A percentile compares a stretch with the other conserved stretches of the same genome.
phyloP scores from a whole-genome alignment of 441 rosid species.

The Adansonia madagascariensis region DNA sequence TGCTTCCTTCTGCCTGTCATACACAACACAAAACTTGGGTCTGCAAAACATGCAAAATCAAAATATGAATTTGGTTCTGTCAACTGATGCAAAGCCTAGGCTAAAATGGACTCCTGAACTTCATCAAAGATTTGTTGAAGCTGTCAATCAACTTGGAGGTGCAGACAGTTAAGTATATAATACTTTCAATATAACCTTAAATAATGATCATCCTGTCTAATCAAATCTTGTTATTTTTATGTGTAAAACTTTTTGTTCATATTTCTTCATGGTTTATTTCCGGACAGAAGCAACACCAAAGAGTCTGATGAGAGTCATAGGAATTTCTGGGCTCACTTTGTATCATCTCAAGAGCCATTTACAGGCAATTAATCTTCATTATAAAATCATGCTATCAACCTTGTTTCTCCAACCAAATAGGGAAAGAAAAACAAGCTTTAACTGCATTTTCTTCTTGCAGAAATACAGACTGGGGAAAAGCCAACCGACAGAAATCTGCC shows the following conservation, averaged over 20 bases:
- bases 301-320: constrained; percentile 87
- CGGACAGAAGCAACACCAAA: constrained; percentile 93
- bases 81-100: constrained; percentile 94
- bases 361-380: constrained; percentile 51
- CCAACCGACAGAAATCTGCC: constrained; percentile 52
- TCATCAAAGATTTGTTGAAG: constrained; percentile 81
- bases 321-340: constrained; percentile 85
- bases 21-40: constrained; percentile 40
- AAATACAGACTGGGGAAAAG: constrained; percentile 90
- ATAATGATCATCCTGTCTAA: constrained; percentile 14
- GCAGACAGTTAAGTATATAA: constrained; percentile 67
- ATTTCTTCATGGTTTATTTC: constrained; percentile 19
- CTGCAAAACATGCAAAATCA: constrained; percentile 48
- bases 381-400: constrained; percentile 22
- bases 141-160: constrained; percentile 83
- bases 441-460: constrained; percentile 47
- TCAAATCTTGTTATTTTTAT: neutral
- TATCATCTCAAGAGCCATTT: constrained; percentile 98
- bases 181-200: neutral
- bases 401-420: constrained; percentile 11
- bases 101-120: constrained; percentile 96
- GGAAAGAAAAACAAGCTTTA: constrained; percentile 10
- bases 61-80: constrained; percentile 73
- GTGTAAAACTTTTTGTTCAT: neutral
- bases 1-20: constrained; percentile 26